Conservation (phyloP, 73 alveolate genomes). For the Strombidium stylifer region DNA sequence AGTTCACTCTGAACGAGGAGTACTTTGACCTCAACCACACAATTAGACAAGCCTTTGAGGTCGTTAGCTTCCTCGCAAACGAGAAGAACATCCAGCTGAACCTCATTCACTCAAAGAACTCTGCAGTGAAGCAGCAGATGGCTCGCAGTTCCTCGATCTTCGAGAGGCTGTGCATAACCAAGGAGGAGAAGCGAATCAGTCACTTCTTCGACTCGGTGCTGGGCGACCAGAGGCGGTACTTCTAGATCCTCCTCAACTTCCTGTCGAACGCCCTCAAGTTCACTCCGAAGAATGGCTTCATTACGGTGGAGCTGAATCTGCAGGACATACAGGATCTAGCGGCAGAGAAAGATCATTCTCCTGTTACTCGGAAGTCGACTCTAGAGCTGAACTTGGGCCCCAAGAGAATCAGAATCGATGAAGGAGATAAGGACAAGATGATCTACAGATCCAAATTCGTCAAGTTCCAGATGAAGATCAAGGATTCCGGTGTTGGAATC, state of each 20-base stretch:
- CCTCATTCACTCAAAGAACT: not conserved
- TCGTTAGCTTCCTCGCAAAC: slow-evolving; percentile 26
- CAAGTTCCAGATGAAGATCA: not conserved
- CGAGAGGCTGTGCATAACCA: no score
- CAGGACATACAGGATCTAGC: not conserved
- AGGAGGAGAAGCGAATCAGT: not conserved
- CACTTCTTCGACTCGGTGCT: not conserved
- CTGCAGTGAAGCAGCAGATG: no score
- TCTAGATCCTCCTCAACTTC: not conserved
- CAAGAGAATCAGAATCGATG: no score
- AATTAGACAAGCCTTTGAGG: slow-evolving; percentile 16
- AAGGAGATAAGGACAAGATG: not conserved
- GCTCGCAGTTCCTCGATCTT: no score
- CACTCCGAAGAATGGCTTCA: not conserved
- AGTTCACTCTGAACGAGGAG: not conserved
- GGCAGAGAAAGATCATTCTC: not conserved
- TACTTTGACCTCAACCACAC: slow-evolving; percentile 27
- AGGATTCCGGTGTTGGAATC: slow-evolving; percentile 1
- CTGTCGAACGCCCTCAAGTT: not conserved
- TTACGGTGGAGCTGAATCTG: not conserved
- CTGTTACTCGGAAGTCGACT: not conserved
- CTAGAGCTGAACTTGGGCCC: not conserved
- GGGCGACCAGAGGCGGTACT: not conserved
- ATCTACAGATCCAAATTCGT: not conserved
- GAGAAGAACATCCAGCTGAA: slow-evolving; percentile 18